Base-by-base conservation (phyloP, 179 eudicot genomes). In the Silene vulgaris region DNA sequence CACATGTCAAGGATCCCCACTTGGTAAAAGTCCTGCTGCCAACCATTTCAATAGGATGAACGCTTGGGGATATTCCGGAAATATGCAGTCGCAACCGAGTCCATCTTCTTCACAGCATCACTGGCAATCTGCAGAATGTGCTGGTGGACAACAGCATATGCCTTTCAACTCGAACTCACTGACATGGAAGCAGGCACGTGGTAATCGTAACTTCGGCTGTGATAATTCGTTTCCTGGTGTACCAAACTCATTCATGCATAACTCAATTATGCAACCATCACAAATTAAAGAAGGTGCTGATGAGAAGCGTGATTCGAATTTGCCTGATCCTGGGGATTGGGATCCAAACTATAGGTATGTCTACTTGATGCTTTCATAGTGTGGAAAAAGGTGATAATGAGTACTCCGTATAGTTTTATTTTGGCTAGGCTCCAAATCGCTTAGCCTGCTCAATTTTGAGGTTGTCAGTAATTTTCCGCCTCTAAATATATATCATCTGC, bases 251-350 rank as follows among this genome's bases (percentile, higher is more conserved):
- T 78, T 65, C 77, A 21, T 79, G 71, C 83, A 73, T 78, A 81
- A 87, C 76, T 74, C 85, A 32, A 69, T 73, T 37, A 76, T 74
- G 79, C 90, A 80, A 64, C 65, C 77, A 52, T 79, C 81, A 5
- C 86, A 83, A 81, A 65, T 77, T 19, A 84, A 79, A 75, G 84
- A 81, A 71, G 76, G 72, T 79, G 79, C 72, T 74, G 77, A 74
- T 75, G 96, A 89, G 68, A 86, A 86, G 78, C 84, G 78, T 52
- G 97, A 88, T 78, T 75, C 87, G 29, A 79, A 86, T 48, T 80
- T 87, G 75, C 97, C 96, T 77, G 93, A 90, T 87, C 99, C 99
- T 65, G 97, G 89, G 69, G 97, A 96, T 79, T 96, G 99, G 99
- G 99, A 96, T 87, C 99, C 99, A 75, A 90, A 96, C 82, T 96